Evolutionary conservation across 345 rosid genomes (phyloP), one percentile per base, ranked within the genome.

Genomic region (Lagerstroemia speciosa): DNA sequence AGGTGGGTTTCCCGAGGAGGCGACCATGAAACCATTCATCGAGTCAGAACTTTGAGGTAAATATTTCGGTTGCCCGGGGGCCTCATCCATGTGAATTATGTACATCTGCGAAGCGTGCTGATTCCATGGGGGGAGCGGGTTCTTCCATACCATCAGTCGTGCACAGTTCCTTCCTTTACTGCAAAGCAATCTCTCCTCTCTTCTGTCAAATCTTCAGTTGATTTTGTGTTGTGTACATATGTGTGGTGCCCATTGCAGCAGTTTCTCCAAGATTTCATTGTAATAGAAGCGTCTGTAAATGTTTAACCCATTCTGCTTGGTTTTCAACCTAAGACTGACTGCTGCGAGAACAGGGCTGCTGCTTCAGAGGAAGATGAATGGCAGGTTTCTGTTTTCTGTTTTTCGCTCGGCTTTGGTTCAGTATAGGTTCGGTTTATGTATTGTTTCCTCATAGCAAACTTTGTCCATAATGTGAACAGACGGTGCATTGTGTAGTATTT

Each of bases 1-100:
- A 61, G 82, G 69, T 22, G 38, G 62, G 61, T 37, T 32, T 67
- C 40, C 57, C 30, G 0, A 8, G 8, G 31, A 24, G 30, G 8
- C 12, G 12, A 55, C 61, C 61, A 55, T 55, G 14, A 19, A 52
- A 52, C 22, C 57, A 11, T 52, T n/a, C 57, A 20, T 52, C 20
- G 8, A 55, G 61, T 26, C 31, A 24, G 61, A 55, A 55, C 30
- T 26, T 55, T 55, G 61, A 20, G 58, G 24, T 24, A n/a, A 11
- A 43, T 43, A 43, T 43, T 43, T 43, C 15, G 48, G 17, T 43
- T 43, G 15, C 48, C 15, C 19, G 29, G 8, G 58, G 22, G n/a
- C n/a, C 26, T 20, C 58, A 52, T 52, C 5, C 22, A 52, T 22
- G 27, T n/a, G 61, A 10, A 55, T 6, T 24, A 30, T 55, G 61